Conservation (phyloP, 768 basidiomycete genomes). For the Gloeostereum incarnatum region DNA sequence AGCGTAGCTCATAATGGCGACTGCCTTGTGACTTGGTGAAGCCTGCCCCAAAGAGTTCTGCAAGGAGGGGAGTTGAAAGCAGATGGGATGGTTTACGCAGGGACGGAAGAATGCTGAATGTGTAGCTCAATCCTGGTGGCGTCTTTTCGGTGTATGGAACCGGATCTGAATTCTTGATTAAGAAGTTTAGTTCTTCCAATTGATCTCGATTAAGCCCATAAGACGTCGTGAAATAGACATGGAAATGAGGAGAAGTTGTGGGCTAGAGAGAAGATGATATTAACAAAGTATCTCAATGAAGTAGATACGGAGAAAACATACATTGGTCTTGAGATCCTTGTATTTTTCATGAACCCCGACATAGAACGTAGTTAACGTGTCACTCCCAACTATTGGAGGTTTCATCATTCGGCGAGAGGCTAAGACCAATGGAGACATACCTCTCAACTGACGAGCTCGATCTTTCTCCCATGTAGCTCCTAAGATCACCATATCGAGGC, state of each 20-base stretch:
- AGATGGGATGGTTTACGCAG: conserved; percentile 46
- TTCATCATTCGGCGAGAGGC: not conserved
- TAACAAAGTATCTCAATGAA: not conserved
- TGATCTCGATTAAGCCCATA: conserved; percentile 64
- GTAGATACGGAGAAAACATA: conserved; percentile 14
- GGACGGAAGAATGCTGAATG: conserved; percentile 37
- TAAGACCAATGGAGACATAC: conserved; percentile 15
- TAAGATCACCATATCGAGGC: conserved; percentile 67
- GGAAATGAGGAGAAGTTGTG: conserved; percentile 45
- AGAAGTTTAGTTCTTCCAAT: conserved; percentile 66
- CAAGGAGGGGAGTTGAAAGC: conserved; percentile 52
- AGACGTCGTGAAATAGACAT: conserved; percentile 65
- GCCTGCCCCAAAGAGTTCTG: conserved; percentile 74
- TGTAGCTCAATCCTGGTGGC: conserved; percentile 36
- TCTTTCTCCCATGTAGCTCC: conserved; percentile 77
- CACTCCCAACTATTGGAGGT: conserved; percentile 49
- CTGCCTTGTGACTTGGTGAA: conserved; percentile 62
- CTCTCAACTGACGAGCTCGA: conserved; percentile 67
- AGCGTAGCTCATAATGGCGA: conserved; percentile 79
- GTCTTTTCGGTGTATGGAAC: conserved; percentile 19
- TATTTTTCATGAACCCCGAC: conserved; percentile 57
- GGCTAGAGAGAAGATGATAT: conserved; percentile 25
- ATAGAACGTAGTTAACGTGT: conserved; percentile 72
- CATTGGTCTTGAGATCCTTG: conserved; percentile 26
- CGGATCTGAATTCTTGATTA: conserved; percentile 38